Evolutionary conservation across 2,329 filamentous ascomycete genomes (phyloP).

Genomic region (Neurospora crassa): DNA sequence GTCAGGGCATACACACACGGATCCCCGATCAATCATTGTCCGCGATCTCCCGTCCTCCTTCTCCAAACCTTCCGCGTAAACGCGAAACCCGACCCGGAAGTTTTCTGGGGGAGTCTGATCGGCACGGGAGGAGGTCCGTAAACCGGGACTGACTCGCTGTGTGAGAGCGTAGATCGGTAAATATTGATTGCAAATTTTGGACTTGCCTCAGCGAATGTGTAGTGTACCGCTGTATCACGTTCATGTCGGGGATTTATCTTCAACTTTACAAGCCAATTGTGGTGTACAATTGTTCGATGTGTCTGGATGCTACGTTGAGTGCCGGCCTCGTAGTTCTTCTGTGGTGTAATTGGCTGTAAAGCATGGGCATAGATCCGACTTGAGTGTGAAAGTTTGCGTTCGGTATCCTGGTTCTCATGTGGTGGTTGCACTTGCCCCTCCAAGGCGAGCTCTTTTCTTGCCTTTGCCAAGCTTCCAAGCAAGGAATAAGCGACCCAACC

Average conservation of each 20-base stretch:
- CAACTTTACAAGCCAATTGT: not conserved
- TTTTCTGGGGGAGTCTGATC: not conserved
- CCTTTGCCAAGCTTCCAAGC: not conserved
- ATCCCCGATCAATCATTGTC: not conserved
- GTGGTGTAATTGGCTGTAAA: not conserved
- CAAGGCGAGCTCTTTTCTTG: not conserved
- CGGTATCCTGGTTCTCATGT: not conserved
- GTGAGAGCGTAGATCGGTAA: not conserved
- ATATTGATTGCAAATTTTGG: not conserved
- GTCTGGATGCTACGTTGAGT: not conserved
- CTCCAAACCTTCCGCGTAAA: not conserved
- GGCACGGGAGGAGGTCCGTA: not conserved
- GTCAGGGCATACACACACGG: not conserved
- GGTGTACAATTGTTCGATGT: not conserved
- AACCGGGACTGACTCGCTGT: not conserved
- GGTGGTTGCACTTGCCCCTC: not conserved
- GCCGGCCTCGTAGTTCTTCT: not conserved
- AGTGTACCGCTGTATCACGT: not conserved
- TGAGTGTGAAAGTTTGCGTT: not conserved
- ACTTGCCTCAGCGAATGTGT: not conserved
- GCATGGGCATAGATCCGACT: not conserved
- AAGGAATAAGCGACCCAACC: not conserved
- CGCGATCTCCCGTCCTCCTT: not conserved
- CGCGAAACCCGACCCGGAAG: not conserved
- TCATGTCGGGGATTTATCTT: not conserved